These are phyloP conservation scores for Thelonectria discophora DNA, from an alignment of 2,329 filamentous ascomycete species.

Conservation along the genomic window DNA sequence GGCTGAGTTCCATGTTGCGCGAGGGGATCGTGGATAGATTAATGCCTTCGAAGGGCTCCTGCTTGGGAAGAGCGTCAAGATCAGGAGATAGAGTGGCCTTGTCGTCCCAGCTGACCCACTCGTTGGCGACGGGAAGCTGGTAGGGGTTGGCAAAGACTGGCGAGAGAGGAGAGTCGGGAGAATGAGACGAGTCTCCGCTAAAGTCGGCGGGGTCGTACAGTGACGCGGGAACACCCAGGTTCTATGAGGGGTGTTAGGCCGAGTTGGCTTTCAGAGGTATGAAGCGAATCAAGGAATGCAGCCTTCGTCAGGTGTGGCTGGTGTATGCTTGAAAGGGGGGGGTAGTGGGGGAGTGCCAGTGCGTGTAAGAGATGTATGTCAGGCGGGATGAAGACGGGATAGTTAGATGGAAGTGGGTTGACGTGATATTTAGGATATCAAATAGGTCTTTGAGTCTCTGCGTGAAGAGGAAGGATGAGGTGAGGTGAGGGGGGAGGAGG, in stretches of 20 bases:
- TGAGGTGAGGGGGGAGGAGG: conserved; percentile 34
- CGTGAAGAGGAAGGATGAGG: conserved; percentile 32
- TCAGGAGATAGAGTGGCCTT: conserved; percentile 42
- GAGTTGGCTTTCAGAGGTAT: conserved; percentile 11
- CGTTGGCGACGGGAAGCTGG: conserved; percentile 41
- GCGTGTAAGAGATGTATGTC: conserved; percentile 18
- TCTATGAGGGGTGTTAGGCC: conserved; percentile 36
- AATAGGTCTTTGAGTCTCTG: conserved; percentile 23
- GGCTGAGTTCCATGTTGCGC: conserved; percentile 42
- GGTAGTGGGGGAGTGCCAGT: conserved; percentile 24
- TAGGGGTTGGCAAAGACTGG: conserved; percentile 42
- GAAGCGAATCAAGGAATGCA: conserved; percentile 10
- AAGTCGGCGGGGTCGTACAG: conserved; percentile 44
- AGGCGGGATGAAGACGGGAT: conserved; percentile 15
- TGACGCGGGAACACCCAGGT: conserved; percentile 34
- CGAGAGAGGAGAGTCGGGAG: conserved; percentile 41
- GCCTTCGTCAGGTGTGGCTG: conserved; percentile 31
- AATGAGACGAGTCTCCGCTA: conserved; percentile 42
- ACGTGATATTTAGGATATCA: conserved; percentile 26
- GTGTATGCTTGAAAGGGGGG: not conserved
- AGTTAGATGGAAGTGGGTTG: conserved; percentile 21
- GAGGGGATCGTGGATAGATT: conserved; percentile 40
- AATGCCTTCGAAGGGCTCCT: conserved; percentile 42
- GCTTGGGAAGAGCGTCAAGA: conserved; percentile 40
- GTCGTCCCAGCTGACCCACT: conserved; percentile 43